phyloP scores from a whole-genome alignment of 202 grass and related monocot species.

The Schoenoplectus triqueter region DNA sequence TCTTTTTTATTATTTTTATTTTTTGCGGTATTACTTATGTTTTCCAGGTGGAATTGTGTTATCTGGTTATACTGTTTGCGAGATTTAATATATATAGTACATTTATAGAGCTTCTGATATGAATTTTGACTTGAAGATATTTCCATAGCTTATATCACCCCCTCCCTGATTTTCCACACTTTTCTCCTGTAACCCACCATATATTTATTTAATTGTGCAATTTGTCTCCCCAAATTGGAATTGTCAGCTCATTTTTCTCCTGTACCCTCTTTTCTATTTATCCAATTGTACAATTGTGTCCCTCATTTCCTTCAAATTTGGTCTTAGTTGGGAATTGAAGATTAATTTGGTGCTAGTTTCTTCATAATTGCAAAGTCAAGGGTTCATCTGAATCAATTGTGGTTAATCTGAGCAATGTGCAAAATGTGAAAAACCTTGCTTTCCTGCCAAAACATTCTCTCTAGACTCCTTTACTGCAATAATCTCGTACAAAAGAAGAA shows the following conservation, averaged over 20 bases:
- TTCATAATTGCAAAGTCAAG: constrained; percentile 8
- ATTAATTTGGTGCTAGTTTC: not conserved
- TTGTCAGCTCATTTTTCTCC: too few species aligned
- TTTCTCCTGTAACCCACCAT: too few species aligned
- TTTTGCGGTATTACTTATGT: not conserved
- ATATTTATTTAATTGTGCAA: too few species aligned
- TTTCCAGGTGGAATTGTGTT: not conserved
- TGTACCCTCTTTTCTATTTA: not conserved
- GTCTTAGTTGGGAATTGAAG: not conserved
- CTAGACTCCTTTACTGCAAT: too few species aligned
- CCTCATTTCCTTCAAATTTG: not conserved
- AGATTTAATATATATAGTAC: not conserved
- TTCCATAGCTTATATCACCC: too few species aligned
- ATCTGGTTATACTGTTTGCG: not conserved
- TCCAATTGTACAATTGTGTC: not conserved
- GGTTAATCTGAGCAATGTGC: not conserved
- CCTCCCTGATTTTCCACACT: too few species aligned
- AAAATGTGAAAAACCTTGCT: not conserved
- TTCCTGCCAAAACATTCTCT: too few species aligned
- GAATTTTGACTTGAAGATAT: too few species aligned
- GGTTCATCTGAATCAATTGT: not conserved
- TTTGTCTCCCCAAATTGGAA: too few species aligned
- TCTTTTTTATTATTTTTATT: too few species aligned
- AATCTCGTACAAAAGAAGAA: too few species aligned
- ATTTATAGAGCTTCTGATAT: too few species aligned